These are phyloP conservation scores for Lepidopterella palustris DNA, from an alignment of 495 filamentous ascomycete species.

Conservation along the genomic window DNA sequence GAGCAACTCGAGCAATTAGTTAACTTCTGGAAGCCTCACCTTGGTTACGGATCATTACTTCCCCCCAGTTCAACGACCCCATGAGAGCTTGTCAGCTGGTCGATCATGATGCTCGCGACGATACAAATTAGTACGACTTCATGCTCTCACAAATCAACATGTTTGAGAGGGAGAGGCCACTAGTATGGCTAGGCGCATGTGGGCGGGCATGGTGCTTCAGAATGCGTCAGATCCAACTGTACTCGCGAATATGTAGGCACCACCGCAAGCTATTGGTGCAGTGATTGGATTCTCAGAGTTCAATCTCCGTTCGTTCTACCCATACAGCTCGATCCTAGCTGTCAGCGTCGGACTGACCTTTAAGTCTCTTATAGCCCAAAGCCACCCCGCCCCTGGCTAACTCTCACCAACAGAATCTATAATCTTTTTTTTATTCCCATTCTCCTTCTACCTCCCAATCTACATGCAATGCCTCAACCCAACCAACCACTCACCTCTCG, in stretches of 20 bases:
- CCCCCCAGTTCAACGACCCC: conserved; percentile 40
- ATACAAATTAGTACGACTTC: conserved; percentile 48
- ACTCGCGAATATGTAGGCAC: conserved; percentile 40
- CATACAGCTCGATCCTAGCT: conserved; percentile 49
- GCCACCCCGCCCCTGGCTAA: not conserved
- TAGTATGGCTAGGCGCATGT: conserved; percentile 47
- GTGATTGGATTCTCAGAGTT: conserved; percentile 53
- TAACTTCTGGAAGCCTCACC: conserved; percentile 2
- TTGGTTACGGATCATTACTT: conserved; percentile 13
- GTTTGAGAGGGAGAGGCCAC: conserved; percentile 44
- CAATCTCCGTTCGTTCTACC: conserved; percentile 57
- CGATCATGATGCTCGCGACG: conserved; percentile 53
- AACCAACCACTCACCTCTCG: conserved; percentile 49
- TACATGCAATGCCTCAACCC: conserved; percentile 51
- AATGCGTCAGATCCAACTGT: conserved; percentile 35
- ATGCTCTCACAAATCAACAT: conserved; percentile 46
- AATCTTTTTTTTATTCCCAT: conserved; percentile 66
- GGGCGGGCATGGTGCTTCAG: conserved; percentile 43
- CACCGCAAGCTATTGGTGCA: conserved; percentile 55
- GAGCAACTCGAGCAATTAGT: conserved; percentile 12
- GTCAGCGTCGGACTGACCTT: conserved; percentile 60
- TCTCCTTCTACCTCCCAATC: conserved; percentile 60
- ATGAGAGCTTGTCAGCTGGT: conserved; percentile 55
- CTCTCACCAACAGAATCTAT: conserved; percentile 46
- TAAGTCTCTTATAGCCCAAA: conserved; percentile 1